A percentile compares a stretch with the other conserved stretches of the same genome.
phyloP scores from a whole-genome alignment of 83 land plant genomes.

The Larix sibirica region DNA sequence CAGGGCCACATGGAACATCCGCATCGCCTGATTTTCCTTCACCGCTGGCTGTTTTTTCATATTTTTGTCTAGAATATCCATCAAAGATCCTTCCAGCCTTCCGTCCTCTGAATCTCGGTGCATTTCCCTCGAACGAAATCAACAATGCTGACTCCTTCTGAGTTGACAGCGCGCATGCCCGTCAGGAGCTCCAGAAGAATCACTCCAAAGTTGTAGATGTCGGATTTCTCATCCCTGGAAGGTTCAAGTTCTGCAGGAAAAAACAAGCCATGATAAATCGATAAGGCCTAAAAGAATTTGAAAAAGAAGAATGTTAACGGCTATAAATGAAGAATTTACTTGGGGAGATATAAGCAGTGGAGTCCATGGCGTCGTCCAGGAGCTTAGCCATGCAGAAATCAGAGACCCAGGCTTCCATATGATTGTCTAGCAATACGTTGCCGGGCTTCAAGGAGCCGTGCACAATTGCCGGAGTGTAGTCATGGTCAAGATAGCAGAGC shows the following conservation, averaged over 20 bases:
- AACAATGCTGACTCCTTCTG: neutral
- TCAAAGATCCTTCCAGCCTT: neutral
- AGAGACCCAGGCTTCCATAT: constrained; percentile 73
- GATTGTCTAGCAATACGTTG: constrained; percentile 72
- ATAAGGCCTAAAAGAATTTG: neutral
- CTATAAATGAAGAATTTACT: constrained; percentile 29
- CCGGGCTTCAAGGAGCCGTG: constrained; percentile 54
- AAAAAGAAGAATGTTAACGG: no score
- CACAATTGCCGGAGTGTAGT: constrained; percentile 71
- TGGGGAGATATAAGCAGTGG: constrained; percentile 89
- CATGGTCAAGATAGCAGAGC: constrained; percentile 85
- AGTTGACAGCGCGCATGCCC: neutral
- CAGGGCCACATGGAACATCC: constrained; percentile 15
- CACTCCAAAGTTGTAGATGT: constrained; percentile 1
- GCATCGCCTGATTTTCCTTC: constrained; percentile 16
- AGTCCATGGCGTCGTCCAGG: constrained; percentile 59
- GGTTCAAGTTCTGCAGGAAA: neutral
- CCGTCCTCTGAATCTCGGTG: neutral
- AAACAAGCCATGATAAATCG: neutral
- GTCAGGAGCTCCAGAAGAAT: neutral
- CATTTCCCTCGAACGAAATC: neutral
- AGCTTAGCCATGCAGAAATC: constrained; percentile 69
- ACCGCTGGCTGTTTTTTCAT: neutral
- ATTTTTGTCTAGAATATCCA: neutral
- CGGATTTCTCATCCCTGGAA: neutral